A percentile compares a stretch with the other conserved stretches of the same genome.
Evolutionary conservation across 768 basidiomycete species (phyloP).

Genomic region (Dioszegia crocea): DNA sequence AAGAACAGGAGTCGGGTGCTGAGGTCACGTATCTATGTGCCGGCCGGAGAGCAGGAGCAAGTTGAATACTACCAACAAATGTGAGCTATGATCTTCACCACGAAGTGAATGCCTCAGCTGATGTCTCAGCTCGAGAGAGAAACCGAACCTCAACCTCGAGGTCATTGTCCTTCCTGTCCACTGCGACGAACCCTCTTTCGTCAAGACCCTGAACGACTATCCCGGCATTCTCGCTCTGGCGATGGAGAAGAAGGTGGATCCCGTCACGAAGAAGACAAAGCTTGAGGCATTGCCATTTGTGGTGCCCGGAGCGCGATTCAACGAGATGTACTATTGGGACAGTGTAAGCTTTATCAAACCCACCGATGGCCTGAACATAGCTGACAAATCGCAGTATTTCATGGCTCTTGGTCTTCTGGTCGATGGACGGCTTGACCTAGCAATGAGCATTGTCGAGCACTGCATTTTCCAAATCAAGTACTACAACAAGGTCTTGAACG

Average conservation of each 20-base stretch:
- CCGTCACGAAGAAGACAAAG: conserved; percentile 64
- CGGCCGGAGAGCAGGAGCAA: conserved; percentile 87
- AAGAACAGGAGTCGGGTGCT: conserved; percentile 90
- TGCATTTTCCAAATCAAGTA: conserved; percentile 99
- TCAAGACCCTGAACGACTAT: conserved; percentile 87
- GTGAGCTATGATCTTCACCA: conserved; percentile 26
- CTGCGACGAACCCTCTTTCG: conserved; percentile 79
- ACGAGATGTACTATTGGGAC: conserved; percentile 50
- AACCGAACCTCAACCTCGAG: conserved; percentile 89
- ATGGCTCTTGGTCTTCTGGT: conserved; percentile 74
- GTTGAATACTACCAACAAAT: conserved; percentile 91
- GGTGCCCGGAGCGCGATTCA: conserved; percentile 67
- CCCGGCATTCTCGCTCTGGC: conserved; percentile 91
- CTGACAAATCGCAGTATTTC: conserved; percentile 37
- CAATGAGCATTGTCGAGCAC: conserved; percentile 97
- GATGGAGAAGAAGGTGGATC: conserved; percentile 56
- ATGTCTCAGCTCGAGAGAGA: conserved; percentile 61
- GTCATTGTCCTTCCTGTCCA: conserved; percentile 84
- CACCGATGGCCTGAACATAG: neutral
- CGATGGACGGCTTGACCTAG: conserved; percentile 88
- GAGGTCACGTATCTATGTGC: conserved; percentile 91
- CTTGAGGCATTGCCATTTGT: conserved; percentile 94
- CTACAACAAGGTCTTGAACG: conserved; percentile 86
- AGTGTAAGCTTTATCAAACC: conserved; percentile 20
- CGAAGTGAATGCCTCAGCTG: conserved; percentile 13